These are phyloP conservation scores for Cladosporium sp. DNA, from an alignment of 2,329 filamentous ascomycete species.

Conservation along the genomic window DNA sequence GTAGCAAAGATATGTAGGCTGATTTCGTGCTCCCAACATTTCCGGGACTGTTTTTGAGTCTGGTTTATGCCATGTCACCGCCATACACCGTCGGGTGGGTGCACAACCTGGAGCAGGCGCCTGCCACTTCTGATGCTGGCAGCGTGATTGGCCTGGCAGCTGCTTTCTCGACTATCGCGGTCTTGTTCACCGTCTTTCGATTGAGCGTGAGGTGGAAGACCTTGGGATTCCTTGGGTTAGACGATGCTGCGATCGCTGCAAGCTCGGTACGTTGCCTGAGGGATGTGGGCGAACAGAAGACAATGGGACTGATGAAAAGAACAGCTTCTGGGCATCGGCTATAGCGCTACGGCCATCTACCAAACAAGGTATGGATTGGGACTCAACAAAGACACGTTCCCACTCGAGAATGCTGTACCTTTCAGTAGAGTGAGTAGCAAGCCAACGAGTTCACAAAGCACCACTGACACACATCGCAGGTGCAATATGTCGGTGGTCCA, in stretches of 20 bases:
- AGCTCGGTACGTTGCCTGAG: background rate
- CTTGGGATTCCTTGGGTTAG: constrained; percentile 10
- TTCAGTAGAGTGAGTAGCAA: constrained; percentile 12
- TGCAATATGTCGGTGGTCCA: constrained; percentile 15
- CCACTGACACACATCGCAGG: background rate
- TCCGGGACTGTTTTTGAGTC: background rate
- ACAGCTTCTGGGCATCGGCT: constrained; percentile 14
- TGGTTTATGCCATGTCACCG: background rate
- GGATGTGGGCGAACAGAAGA: too few species aligned
- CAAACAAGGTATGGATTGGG: constrained; percentile 16
- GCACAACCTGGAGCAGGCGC: constrained; percentile 13
- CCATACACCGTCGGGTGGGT: constrained; percentile 16
- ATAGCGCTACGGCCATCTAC: constrained; percentile 15
- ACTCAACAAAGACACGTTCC: constrained; percentile 9
- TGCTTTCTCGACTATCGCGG: constrained; percentile 10
- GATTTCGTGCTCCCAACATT: too few species aligned
- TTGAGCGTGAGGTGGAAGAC: constrained; percentile 6
- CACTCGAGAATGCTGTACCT: constrained; percentile 12
- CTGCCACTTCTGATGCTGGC: constrained; percentile 10
- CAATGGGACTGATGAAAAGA: background rate
- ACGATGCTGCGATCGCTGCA: constrained; percentile 12
- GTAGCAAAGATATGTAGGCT: too few species aligned
- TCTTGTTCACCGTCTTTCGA: constrained; percentile 11
- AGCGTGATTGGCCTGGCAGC: constrained; percentile 13
- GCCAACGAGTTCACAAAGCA: background rate